Conservation (phyloP, 2,329 filamentous ascomycete genomes). For the Botryotinia globosa region DNA sequence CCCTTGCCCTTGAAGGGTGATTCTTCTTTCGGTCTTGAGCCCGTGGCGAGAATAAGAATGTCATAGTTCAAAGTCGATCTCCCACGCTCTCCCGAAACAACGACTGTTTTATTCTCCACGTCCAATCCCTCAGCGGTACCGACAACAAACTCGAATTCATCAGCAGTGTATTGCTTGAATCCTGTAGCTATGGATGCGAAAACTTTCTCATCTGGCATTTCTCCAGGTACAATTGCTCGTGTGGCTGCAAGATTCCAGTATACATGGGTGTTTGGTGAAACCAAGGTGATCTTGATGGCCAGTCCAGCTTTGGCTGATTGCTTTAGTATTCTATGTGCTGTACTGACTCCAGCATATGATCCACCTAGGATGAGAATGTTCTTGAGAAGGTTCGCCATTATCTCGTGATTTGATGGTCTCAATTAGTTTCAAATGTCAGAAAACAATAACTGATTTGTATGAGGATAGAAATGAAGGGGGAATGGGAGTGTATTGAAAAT, state of each 20-base stretch:
- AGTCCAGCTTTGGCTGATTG: slow-evolving; percentile 23
- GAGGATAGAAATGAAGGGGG: neutral
- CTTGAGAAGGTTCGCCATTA: slow-evolving; percentile 1
- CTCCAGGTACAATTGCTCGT: slow-evolving; percentile 45
- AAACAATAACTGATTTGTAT: neutral
- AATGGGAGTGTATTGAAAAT: neutral
- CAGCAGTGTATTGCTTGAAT: slow-evolving; percentile 48
- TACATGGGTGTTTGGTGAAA: slow-evolving; percentile 51
- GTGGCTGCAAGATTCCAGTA: slow-evolving; percentile 50
- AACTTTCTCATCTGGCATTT: slow-evolving; percentile 43
- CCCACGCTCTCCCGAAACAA: slow-evolving; percentile 40
- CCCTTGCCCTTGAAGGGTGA: slow-evolving; percentile 50
- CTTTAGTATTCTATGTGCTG: slow-evolving; percentile 38
- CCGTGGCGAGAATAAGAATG: slow-evolving; percentile 54
- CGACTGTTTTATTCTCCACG: slow-evolving; percentile 43
- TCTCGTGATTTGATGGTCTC: neutral
- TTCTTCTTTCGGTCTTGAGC: slow-evolving; percentile 43
- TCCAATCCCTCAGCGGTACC: slow-evolving; percentile 48
- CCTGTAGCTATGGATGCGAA: slow-evolving; percentile 42
- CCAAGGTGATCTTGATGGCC: slow-evolving; percentile 51
- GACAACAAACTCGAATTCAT: slow-evolving; percentile 51
- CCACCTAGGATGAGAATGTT: slow-evolving; percentile 38
- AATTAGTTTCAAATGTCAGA: neutral
- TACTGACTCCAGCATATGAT: slow-evolving; percentile 35
- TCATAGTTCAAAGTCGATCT: slow-evolving; percentile 45